These are phyloP conservation scores for Cudoniella acicularis DNA, from an alignment of 495 filamentous ascomycete species.

Conservation along the genomic window DNA sequence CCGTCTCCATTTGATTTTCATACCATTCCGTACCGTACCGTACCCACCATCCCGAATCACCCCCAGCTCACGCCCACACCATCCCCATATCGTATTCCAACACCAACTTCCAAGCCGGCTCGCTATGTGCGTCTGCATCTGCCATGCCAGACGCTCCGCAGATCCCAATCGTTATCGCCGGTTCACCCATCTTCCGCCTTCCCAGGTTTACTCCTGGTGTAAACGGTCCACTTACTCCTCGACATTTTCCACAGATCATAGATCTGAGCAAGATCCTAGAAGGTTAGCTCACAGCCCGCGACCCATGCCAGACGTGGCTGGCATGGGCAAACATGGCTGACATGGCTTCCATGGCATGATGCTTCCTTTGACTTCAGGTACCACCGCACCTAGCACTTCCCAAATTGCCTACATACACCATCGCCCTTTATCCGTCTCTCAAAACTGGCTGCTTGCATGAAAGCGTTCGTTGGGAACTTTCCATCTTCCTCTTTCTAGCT, in stretches of 20 bases:
- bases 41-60: not conserved
- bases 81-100: not conserved
- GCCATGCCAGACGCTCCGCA: not conserved
- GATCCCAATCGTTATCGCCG: not conserved
- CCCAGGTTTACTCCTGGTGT: no score
- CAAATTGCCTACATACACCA: not conserved
- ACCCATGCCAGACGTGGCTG: not conserved
- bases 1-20: not conserved
- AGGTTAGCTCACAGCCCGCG: not conserved
- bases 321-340: not conserved
- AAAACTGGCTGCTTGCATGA: not conserved
- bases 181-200: not conserved
- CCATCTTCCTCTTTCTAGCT: not conserved
- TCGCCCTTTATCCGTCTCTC: not conserved
- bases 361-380: conserved; percentile 1
- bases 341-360: not conserved
- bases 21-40: not conserved
- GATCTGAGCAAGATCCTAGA: no score
- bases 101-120: not conserved
- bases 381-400: not conserved
- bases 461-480: not conserved
- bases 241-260: no score
- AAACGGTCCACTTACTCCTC: no score
- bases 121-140: not conserved
- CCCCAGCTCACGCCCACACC: no score